Conservation (phyloP, 2,329 filamentous ascomycete genomes). For the Botrytis fragariae region DNA sequence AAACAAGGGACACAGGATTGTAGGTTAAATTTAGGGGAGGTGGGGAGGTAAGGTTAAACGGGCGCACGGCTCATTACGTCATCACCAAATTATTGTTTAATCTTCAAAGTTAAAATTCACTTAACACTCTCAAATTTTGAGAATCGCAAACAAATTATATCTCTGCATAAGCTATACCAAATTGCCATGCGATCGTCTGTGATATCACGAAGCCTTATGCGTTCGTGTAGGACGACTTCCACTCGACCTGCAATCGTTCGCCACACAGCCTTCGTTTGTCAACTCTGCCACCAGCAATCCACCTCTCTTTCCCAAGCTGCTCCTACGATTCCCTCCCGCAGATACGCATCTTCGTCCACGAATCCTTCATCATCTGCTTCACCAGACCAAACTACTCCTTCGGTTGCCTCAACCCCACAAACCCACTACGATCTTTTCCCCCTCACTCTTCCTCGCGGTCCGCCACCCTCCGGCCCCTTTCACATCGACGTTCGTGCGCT, state of each 20-base stretch:
- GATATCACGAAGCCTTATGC: background rate
- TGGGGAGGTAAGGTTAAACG: background rate
- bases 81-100: background rate
- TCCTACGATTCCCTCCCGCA: background rate
- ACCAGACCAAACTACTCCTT: background rate
- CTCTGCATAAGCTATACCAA: background rate
- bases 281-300: slow-evolving; percentile 5
- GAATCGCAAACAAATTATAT: background rate
- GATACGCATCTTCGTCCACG: background rate
- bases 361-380: background rate
- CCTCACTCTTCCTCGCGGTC: slow-evolving; percentile 68
- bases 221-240: background rate
- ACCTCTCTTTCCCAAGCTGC: background rate
- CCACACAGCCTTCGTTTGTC: background rate
- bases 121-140: background rate
- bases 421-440: slow-evolving; percentile 92
- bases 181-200: slow-evolving; percentile 9
- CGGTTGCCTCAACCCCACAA: slow-evolving; percentile 28
- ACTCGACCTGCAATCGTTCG: background rate
- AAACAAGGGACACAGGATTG: background rate
- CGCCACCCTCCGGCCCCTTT: slow-evolving; percentile 77
- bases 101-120: background rate
- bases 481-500: slow-evolving; percentile 66
- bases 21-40: background rate
- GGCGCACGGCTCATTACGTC: background rate